Percentiles rank a stretch among this genome's conserved stretches.
Evolutionary conservation across 768 basidiomycete species (phyloP).

Genomic region (Sporobolomyces roseus): DNA sequence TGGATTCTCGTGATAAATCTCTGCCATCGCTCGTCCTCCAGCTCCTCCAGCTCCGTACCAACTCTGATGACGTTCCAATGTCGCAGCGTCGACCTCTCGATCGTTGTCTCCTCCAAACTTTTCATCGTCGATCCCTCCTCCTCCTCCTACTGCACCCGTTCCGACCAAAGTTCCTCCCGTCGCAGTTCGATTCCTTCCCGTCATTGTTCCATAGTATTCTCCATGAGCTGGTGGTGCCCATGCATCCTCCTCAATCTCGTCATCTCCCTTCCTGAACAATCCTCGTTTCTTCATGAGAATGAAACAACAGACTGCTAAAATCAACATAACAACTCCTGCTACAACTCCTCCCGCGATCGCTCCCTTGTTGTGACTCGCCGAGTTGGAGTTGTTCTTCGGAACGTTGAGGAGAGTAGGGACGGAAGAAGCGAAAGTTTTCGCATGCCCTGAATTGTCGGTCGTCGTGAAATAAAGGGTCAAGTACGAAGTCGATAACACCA

Average conservation of each 20-base stretch:
- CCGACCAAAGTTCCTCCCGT: slow-evolving; percentile 3
- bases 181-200: not conserved
- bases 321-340: slow-evolving; percentile 26
- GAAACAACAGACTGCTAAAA: not conserved
- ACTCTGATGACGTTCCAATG: slow-evolving; percentile 21
- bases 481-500: slow-evolving; percentile 17
- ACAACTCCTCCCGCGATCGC: slow-evolving; percentile 35
- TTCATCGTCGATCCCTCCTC: slow-evolving; percentile 5
- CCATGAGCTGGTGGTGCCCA: slow-evolving; percentile 27
- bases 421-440: not conserved
- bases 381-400: not conserved
- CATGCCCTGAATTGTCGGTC: slow-evolving; percentile 14
- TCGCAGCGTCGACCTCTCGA: slow-evolving; percentile 18
- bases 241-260: slow-evolving; percentile 33
- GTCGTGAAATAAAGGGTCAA: slow-evolving; percentile 19
- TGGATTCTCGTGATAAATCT: not conserved
- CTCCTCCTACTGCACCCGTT: not conserved
- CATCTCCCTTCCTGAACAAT: slow-evolving; percentile 16
- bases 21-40: not conserved
- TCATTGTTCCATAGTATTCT: not conserved
- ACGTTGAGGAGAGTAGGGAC: slow-evolving; percentile 25
- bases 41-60: slow-evolving; percentile 24
- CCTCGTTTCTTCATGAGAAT: slow-evolving; percentile 22
- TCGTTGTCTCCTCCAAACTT: slow-evolving; percentile 24
- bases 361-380: slow-evolving; percentile 3